Conservation (phyloP, 1,284 basidiomycete species). For the Tylopilus sp. region DNA sequence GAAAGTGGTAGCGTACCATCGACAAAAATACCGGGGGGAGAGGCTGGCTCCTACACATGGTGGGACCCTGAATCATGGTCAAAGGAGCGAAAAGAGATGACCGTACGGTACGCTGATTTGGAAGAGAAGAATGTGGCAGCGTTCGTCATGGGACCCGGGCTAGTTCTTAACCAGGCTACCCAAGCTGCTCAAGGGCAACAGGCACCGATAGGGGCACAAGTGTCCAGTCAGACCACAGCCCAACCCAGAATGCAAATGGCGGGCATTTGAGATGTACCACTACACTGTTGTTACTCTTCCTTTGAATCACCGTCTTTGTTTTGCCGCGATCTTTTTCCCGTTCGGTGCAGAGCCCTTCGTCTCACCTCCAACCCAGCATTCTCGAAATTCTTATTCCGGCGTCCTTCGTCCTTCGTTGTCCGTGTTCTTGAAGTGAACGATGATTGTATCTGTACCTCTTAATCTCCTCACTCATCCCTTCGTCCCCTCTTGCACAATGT, state of each 20-base stretch:
- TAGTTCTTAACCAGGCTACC: conserved; percentile 53
- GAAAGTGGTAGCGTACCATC: conserved; percentile 87
- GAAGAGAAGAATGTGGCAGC: conserved; percentile 86
- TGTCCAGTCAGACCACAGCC: conserved; percentile 36
- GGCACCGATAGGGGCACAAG: conserved; percentile 42
- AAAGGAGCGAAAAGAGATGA: conserved; percentile 89
- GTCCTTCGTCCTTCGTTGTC: conserved; percentile 29
- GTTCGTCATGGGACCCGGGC: conserved; percentile 65
- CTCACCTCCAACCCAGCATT: conserved; percentile 12
- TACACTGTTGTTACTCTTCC: conserved; percentile 9
- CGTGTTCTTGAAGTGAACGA: conserved; percentile 49
- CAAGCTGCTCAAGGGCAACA: conserved; percentile 42
- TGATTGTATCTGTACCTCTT: conserved; percentile 50
- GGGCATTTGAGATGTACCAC: conserved; percentile 43
- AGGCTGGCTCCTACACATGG: conserved; percentile 91
- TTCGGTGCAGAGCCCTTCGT: conserved; percentile 14
- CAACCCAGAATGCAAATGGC: conserved; percentile 48
- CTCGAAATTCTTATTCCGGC: conserved; percentile 34
- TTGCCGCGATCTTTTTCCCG: conserved; percentile 25
- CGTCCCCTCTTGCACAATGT: conserved; percentile 32
- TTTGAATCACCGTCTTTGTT: conserved; percentile 19
- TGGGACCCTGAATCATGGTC: conserved; percentile 94
- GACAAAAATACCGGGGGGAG: conserved; percentile 90
- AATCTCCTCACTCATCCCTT: conserved; percentile 45
- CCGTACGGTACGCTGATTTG: conserved; percentile 86